A percentile compares a stretch with the other conserved stretches of the same genome.
These are phyloP conservation scores for Malassezia slooffiae DNA, from an alignment of 1,284 basidiomycete species.

Conservation along the genomic window DNA sequence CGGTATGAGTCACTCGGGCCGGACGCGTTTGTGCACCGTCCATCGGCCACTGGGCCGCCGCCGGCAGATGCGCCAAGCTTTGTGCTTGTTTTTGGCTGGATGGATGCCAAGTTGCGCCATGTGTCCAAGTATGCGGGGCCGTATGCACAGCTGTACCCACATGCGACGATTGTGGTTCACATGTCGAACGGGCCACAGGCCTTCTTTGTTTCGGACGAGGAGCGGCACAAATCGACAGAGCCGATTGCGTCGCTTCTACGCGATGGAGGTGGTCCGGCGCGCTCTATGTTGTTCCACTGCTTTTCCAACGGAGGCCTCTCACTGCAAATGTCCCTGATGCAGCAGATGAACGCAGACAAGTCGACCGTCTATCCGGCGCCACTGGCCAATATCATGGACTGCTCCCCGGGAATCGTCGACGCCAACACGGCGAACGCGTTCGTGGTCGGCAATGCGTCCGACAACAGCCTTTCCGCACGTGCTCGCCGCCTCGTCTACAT, in stretches of 20 bases:
- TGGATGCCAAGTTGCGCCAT: conserved; percentile 36
- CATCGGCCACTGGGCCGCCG: too few species aligned
- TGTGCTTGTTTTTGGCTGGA: conserved; percentile 38
- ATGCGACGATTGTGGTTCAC: conserved; percentile 30
- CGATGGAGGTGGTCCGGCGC: neutral
- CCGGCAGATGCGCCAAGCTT: conserved; percentile 6
- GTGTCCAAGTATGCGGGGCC: conserved; percentile 35
- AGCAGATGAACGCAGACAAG: neutral
- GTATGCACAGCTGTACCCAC: conserved; percentile 30
- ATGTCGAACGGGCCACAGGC: conserved; percentile 19
- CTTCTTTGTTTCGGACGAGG: neutral
- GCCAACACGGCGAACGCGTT: neutral
- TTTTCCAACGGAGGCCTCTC: conserved; percentile 15
- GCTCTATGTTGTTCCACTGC: conserved; percentile 5
- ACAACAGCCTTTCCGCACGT: too few species aligned
- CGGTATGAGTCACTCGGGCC: too few species aligned
- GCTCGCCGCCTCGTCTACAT: too few species aligned
- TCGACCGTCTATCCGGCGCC: neutral
- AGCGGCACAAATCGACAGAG: neutral
- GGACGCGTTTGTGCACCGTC: too few species aligned
- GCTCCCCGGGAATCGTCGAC: neutral
- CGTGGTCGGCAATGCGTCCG: too few species aligned
- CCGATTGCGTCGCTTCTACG: too few species aligned
- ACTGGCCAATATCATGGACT: conserved; percentile 1
- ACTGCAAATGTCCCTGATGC: neutral